A percentile compares a stretch with the other conserved stretches of the same genome.
These are phyloP conservation scores for Heteromeles arbutifolia DNA, from an alignment of 306 rosid genomes.

Conservation along the genomic window DNA sequence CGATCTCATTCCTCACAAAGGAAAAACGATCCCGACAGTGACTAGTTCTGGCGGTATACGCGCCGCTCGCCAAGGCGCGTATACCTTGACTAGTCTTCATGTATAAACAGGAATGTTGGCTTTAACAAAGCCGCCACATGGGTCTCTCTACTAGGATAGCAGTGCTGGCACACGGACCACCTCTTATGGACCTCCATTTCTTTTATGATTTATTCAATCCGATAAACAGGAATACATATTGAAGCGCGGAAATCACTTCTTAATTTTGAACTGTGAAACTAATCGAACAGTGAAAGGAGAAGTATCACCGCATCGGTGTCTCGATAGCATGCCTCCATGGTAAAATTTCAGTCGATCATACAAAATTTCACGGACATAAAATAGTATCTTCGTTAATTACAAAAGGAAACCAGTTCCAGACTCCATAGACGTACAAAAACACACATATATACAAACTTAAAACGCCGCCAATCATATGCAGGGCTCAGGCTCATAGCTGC, in stretches of 20 bases:
- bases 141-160: too few species aligned
- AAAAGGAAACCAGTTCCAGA: slow-evolving; percentile 22
- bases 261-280: too few species aligned
- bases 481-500: slow-evolving; percentile 28
- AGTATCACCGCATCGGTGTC: too few species aligned
- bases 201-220: too few species aligned
- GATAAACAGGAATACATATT: too few species aligned
- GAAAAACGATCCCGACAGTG: neutral
- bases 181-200: too few species aligned
- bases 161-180: too few species aligned
- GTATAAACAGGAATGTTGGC: too few species aligned
- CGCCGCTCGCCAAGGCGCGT: neutral
- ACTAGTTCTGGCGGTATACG: neutral
- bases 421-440: slow-evolving; percentile 30
- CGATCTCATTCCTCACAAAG: too few species aligned
- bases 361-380: slow-evolving; percentile 6
- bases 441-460: slow-evolving; percentile 39
- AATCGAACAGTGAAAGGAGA: neutral
- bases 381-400: slow-evolving; percentile 20
- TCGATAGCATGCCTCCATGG: neutral
- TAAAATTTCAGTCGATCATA: neutral
- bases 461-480: slow-evolving; percentile 9
- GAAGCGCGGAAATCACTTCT: too few species aligned
- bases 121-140: too few species aligned
- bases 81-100: too few species aligned